A percentile compares a stretch with the other conserved stretches of the same genome.
phyloP scores from a whole-genome alignment of 768 basidiomycete genomes.

The Kwoniella dejecticola region DNA sequence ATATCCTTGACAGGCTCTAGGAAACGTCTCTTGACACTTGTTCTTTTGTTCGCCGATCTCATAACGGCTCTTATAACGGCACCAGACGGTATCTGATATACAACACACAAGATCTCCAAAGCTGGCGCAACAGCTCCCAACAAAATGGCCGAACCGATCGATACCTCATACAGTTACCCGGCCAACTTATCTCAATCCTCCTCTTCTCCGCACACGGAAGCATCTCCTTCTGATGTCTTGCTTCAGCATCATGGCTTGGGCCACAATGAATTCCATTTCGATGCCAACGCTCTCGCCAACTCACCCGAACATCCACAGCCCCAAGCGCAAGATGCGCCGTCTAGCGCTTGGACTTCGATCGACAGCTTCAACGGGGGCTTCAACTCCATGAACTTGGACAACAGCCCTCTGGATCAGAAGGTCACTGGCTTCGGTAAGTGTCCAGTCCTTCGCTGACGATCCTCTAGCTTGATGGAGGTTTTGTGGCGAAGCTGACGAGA shows the following conservation, averaged over 20 bases:
- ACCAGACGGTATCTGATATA: no score
- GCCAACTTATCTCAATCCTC: neutral
- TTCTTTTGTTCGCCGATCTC: neutral
- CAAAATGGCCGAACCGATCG: conserved; percentile 1
- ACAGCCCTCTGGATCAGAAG: conserved; percentile 5
- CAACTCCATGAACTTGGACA: conserved; percentile 5
- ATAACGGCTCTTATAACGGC: neutral
- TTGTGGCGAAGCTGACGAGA: no score
- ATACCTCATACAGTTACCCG: neutral
- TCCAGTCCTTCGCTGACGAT: neutral
- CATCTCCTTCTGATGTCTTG: neutral
- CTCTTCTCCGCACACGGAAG: neutral
- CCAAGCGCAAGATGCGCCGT: neutral
- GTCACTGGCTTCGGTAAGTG: conserved; percentile 10
- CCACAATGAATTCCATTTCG: conserved; percentile 10
- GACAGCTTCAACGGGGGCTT: conserved; percentile 5
- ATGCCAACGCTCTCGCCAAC: neutral
- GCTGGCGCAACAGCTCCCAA: neutral
- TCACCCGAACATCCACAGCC: conserved; percentile 13
- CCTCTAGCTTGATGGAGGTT: neutral
- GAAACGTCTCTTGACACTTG: neutral
- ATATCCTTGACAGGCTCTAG: conserved; percentile 6
- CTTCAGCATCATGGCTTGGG: neutral
- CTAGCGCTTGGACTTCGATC: neutral
- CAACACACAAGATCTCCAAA: no score